Base-by-base conservation (phyloP, 257 asterid genomes). In the Scutellaria minor region DNA sequence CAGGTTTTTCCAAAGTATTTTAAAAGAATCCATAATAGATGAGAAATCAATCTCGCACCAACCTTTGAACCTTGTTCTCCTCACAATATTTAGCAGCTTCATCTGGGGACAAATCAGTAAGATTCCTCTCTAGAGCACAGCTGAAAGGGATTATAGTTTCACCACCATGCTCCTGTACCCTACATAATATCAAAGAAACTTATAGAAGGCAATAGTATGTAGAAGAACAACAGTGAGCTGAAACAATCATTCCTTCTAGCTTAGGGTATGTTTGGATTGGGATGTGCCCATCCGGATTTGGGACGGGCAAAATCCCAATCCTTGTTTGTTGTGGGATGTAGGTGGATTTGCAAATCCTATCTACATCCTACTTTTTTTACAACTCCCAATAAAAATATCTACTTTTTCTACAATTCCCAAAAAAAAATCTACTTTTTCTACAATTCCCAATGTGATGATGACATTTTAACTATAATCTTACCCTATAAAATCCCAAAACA, bases 141-240 rank as follows among this genome's bases (percentile, higher is more conserved):
- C 99, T 95, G 80, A 95, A 86, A 79, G 99, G 99, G 77, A 92
- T 85, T 67, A 95, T 90, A 71, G 78, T 68, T 74, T 85, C 99
- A 77, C 94, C 99, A 62, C 99, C 99, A 80, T 95, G 99, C 85
- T 95, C 99, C 79, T 95, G 99, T 82, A 95, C 98, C 99, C 99
- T 95, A 75, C 55, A 73, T 72, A 75, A 64, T 54, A 65, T 51
- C 54, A 72, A 65, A 72, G 66, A 55, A 60, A 71, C 66, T 40
- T 44, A 66, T 65, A 58, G 72, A 67, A 54, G 24, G 44, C 7
- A 58, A 66, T 1, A 0, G 27, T 50, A 47, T 9, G 51, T 11
- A 63, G 3, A 46, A 52, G 44, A 55, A 75, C 35, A 73, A 24
- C 69, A 40, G 44, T 12, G 12, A 45, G 57, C 14, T 7, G 8